phyloP scores from a whole-genome alignment of 2,329 filamentous ascomycete genomes.

The Stachybotrys echinatus region DNA sequence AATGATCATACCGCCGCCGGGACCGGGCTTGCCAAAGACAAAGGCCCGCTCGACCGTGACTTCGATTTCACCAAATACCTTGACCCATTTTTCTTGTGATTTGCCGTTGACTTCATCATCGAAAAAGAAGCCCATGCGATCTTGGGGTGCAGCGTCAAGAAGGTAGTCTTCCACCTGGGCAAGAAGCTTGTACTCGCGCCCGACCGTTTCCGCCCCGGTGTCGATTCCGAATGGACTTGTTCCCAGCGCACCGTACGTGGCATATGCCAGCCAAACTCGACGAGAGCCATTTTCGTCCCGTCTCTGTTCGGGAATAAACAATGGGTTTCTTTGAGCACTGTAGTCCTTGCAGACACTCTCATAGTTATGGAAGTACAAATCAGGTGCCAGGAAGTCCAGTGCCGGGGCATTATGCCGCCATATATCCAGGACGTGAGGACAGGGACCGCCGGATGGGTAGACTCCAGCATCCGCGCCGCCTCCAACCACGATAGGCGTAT shows the following conservation, averaged over 20 bases:
- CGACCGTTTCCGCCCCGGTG: too few relatives aligned
- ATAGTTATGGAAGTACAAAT: too few relatives aligned
- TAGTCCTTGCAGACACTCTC: too few relatives aligned
- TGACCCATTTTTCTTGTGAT: constrained; percentile 17
- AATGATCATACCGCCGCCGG: constrained; percentile 32
- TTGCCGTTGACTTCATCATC: constrained; percentile 22
- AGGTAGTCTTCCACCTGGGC: constrained; percentile 18
- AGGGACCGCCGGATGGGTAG: constrained; percentile 30
- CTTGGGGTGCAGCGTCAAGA: constrained; percentile 20
- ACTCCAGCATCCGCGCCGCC: constrained; percentile 26
- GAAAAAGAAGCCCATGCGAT: constrained; percentile 32
- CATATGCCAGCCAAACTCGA: too few relatives aligned
- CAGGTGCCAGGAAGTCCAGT: too few relatives aligned
- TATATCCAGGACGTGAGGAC: constrained; percentile 23
- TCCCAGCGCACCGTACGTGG: too few relatives aligned
- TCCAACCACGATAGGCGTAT: constrained; percentile 26
- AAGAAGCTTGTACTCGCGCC: too few relatives aligned
- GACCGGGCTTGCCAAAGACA: constrained; percentile 32
- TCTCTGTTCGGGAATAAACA: too few relatives aligned
- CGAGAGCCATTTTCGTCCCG: too few relatives aligned
- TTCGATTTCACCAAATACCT: constrained; percentile 24
- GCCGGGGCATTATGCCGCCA: too few relatives aligned
- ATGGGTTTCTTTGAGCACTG: too few relatives aligned
- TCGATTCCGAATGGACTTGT: too few relatives aligned
- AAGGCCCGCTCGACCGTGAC: constrained; percentile 31